A percentile compares a stretch with the other conserved stretches of the same genome.
These are phyloP conservation scores for Wickerhamomyces subpelliculosus DNA, from an alignment of 805 yeast genomes.

Conservation along the genomic window DNA sequence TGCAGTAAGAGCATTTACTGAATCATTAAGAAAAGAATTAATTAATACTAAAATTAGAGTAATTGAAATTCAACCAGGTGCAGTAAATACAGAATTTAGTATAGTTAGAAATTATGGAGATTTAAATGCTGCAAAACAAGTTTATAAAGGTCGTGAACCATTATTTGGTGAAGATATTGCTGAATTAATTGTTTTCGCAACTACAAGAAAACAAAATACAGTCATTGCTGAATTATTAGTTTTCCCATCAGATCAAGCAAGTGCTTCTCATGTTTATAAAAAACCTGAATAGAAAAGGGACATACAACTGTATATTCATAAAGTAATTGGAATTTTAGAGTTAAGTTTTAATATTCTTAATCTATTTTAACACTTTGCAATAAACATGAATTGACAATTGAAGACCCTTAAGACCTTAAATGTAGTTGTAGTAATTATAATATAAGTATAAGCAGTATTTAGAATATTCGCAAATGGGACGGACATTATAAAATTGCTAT, in stretches of 20 bases:
- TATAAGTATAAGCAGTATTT: too few species aligned
- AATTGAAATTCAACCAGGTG: conserved; percentile 62
- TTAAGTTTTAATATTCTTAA: too few species aligned
- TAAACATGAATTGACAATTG: too few species aligned
- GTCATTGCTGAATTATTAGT: conserved; percentile 72
- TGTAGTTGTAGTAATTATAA: too few species aligned
- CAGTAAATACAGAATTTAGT: conserved; percentile 64
- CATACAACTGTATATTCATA: too few species aligned
- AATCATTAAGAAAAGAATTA: conserved; percentile 67
- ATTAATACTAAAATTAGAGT: conserved; percentile 63
- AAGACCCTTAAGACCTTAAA: too few species aligned
- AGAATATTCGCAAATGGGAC: too few species aligned
- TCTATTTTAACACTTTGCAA: too few species aligned
- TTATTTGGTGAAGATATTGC: conserved; percentile 54
- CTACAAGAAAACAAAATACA: conserved; percentile 50
- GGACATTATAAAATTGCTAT: too few species aligned
- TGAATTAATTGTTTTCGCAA: conserved; percentile 50
- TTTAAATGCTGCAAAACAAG: conserved; percentile 42
- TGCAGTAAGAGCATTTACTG: conserved; percentile 65
- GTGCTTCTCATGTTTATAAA: conserved; percentile 55
- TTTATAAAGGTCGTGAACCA: conserved; percentile 50
- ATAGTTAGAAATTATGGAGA: conserved; percentile 56
- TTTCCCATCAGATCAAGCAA: conserved; percentile 82
- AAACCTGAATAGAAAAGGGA: conserved; percentile 36
- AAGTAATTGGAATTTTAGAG: too few species aligned